phyloP scores from a whole-genome alignment of 768 basidiomycete species.

The Albatrellus ellisii region DNA sequence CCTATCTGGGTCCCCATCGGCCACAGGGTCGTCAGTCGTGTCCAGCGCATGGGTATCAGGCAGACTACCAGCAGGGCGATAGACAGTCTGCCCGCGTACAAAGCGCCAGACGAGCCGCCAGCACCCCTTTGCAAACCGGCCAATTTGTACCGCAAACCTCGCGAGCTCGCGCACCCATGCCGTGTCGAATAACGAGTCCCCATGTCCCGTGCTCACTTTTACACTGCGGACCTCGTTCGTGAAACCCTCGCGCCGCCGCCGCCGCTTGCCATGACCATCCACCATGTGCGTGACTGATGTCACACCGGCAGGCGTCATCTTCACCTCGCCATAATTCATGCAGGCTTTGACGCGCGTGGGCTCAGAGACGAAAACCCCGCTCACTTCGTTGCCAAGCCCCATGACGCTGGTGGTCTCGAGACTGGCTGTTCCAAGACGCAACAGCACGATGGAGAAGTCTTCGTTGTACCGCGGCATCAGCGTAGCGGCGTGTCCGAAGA shows the following conservation, averaged over 20 bases:
- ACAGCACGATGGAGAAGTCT: slow-evolving; percentile 57
- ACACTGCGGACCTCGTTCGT: slow-evolving; percentile 37
- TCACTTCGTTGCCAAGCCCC: slow-evolving; percentile 66
- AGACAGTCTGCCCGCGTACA: slow-evolving; percentile 6
- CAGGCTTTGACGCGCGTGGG: slow-evolving; percentile 10
- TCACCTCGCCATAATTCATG: slow-evolving; percentile 22
- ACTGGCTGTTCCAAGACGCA: slow-evolving; percentile 63
- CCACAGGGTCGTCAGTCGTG: background rate
- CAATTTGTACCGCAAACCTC: slow-evolving; percentile 5
- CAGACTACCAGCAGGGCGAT: no score
- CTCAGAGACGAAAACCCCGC: slow-evolving; percentile 26
- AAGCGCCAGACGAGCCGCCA: slow-evolving; percentile 6
- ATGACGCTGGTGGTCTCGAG: slow-evolving; percentile 61
- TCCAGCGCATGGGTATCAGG: background rate
- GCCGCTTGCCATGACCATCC: slow-evolving; percentile 16
- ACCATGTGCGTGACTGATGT: slow-evolving; percentile 21
- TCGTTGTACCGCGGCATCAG: slow-evolving; percentile 47
- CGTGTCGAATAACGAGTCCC: slow-evolving; percentile 27
- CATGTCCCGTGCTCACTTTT: slow-evolving; percentile 21
- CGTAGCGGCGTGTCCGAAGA: slow-evolving; percentile 35
- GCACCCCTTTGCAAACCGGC: slow-evolving; percentile 8
- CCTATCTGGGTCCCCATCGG: background rate
- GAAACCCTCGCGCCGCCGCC: slow-evolving; percentile 25
- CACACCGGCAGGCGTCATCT: slow-evolving; percentile 31
- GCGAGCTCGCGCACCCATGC: slow-evolving; percentile 28